Base-by-base conservation (phyloP, 148 eudicot genomes). In the Rheum nobile region DNA sequence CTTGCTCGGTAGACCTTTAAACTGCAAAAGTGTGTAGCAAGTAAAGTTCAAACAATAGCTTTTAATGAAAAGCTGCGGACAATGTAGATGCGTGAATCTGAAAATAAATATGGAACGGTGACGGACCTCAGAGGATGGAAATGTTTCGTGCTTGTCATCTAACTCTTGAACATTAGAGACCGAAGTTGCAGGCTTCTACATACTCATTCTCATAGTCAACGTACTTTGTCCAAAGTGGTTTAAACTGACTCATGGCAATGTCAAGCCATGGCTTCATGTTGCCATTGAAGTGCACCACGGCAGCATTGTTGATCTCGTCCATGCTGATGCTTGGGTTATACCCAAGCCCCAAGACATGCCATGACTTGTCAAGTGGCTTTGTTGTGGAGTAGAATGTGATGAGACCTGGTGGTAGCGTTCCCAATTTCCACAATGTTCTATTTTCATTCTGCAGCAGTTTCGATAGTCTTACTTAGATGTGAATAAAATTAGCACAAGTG, bases 341-440 rank as follows among this genome's bases (percentile, higher is more conserved):
- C 7, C 80, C 80, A 48, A 78, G 81, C 22, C 81, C 84, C 69
- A 81, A 34, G 31, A 80, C 82, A 52, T 80, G 82, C 82, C 82
- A 80, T 37, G 79, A 76, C 67, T 63, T 76, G 46, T 72, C 73
- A 2, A 76, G 73, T 13, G 74, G 76, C 68, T 80, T 76, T 24
- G 79, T 76, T 67, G 76, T 72, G 28, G 79, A 63, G 32, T 80
- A 80, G 47, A 59, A 80, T 47, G 82, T 80, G 31, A 80, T 76
- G 63, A 80, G 76, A 26, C 82, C 82, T 9, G 82, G 82, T 43
- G 82, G 82, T 37, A 76, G 43, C 26, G 82, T 80, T 24, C 82
- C 82, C 73, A 80, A 41, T 73, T 76, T 80, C 82, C 82, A 80
- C 37, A 80, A 54, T 13, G 79, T 80, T 19, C 79, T 57, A 32